phyloP scores from a whole-genome alignment of 331 rosid species.

The Dryas integrifolia region DNA sequence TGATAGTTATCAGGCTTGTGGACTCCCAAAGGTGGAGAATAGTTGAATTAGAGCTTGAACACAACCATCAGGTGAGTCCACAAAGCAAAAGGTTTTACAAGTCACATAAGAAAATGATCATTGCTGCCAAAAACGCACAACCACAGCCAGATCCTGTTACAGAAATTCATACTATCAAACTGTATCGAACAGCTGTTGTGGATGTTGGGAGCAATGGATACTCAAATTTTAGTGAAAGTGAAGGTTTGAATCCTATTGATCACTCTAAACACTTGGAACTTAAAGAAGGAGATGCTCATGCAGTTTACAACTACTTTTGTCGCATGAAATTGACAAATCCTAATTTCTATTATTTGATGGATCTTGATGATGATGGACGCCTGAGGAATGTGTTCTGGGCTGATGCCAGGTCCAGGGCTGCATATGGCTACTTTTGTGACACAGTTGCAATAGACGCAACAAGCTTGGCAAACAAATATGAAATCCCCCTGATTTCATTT shows the following conservation, averaged over 20 bases:
- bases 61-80: slow-evolving; percentile 72
- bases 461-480: slow-evolving; percentile 66
- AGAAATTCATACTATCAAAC: slow-evolving; percentile 70
- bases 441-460: slow-evolving; percentile 64
- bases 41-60: slow-evolving; percentile 69
- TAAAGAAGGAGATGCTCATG: slow-evolving; percentile 69
- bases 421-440: slow-evolving; percentile 57
- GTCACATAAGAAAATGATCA: slow-evolving; percentile 71
- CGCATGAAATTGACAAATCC: slow-evolving; percentile 71
- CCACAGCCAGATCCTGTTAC: slow-evolving; percentile 52
- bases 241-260: slow-evolving; percentile 43
- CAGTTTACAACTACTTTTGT: slow-evolving; percentile 70
- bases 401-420: slow-evolving; percentile 66
- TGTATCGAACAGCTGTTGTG: slow-evolving; percentile 50
- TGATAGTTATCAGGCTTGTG: slow-evolving; percentile 66
- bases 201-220: slow-evolving; percentile 40
- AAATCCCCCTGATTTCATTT: slow-evolving; percentile 66
- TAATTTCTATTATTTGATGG: slow-evolving; percentile 67
- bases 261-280: slow-evolving; percentile 58
- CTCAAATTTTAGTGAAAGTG: slow-evolving; percentile 42
- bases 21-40: slow-evolving; percentile 73
- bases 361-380: slow-evolving; percentile 61
- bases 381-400: slow-evolving; percentile 78
- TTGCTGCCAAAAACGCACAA: slow-evolving; percentile 57
- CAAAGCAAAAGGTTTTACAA: slow-evolving; percentile 65